Conservation (phyloP, 164 flowering plant genomes). For the Nelumbo lutea region DNA sequence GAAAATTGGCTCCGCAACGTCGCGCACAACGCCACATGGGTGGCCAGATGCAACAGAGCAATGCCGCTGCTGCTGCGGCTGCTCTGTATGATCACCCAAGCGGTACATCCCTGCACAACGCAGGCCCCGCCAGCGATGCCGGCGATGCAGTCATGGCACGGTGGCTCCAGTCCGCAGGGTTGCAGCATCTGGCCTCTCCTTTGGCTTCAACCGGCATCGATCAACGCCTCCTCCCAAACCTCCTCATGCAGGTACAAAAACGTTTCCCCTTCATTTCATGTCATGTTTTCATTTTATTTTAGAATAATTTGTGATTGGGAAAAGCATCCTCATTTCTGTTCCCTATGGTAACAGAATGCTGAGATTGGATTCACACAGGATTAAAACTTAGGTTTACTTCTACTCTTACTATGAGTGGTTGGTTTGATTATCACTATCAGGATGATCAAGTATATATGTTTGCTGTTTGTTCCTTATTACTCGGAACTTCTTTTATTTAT, state of each 20-base stretch:
- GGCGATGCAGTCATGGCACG: constrained; percentile 98
- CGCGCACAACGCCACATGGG: constrained; percentile 94
- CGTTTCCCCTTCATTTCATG: not conserved
- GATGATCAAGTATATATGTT: too few relatives aligned
- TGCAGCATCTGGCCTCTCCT: constrained; percentile 99
- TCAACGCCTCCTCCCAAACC: constrained; percentile 73
- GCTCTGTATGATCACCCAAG: constrained; percentile 74
- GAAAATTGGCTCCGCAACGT: constrained; percentile 95
- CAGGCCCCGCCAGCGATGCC: constrained; percentile 60
- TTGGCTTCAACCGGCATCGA: constrained; percentile 76
- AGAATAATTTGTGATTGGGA: not conserved
- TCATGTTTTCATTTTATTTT: not conserved
- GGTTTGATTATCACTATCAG: too few relatives aligned
- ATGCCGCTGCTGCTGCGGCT: constrained; percentile 65
- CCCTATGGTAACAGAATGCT: not conserved
- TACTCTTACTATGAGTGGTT: too few relatives aligned
- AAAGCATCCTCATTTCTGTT: not conserved
- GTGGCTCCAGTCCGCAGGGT: constrained; percentile 96
- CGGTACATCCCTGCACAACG: constrained; percentile 47
- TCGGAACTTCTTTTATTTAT: not conserved
- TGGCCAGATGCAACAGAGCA: constrained; percentile 98
- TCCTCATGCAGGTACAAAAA: constrained; percentile 78
- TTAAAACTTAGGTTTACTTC: too few relatives aligned
- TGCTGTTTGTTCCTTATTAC: too few relatives aligned
- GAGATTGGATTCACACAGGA: too few relatives aligned